phyloP scores from a whole-genome alignment of 768 basidiomycete genomes.

The Lactifluus hygrophoroides region DNA sequence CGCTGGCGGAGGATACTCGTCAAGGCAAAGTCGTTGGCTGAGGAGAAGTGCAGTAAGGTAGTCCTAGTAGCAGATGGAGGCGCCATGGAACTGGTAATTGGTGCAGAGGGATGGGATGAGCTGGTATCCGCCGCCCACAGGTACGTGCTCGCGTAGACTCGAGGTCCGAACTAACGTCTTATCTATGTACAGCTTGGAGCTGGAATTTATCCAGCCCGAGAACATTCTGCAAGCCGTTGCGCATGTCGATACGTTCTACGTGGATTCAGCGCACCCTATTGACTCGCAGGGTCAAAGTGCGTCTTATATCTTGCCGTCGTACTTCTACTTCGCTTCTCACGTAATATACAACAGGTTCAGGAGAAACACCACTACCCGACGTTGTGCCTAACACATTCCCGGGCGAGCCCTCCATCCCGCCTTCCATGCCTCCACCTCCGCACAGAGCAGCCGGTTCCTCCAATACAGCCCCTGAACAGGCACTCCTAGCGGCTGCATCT shows the following conservation, averaged over 20 bases:
- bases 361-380: constrained; percentile 37
- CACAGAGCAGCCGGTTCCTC: background rate
- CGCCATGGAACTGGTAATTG: constrained; percentile 42
- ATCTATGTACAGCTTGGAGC: constrained; percentile 28
- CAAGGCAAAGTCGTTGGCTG: constrained; percentile 41
- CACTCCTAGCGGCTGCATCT: background rate
- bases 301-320: background rate
- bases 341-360: constrained; percentile 4
- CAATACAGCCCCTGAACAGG: background rate
- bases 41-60: constrained; percentile 23
- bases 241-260: constrained; percentile 28
- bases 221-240: constrained; percentile 46
- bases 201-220: constrained; percentile 39
- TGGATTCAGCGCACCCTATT: constrained; percentile 32
- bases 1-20: constrained; percentile 46
- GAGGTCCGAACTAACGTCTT: too few species aligned
- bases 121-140: constrained; percentile 41
- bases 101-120: constrained; percentile 45
- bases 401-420: constrained; percentile 38
- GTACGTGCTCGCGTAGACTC: too few species aligned
- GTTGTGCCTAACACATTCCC: constrained; percentile 45
- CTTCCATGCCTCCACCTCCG: constrained; percentile 18
- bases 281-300: constrained; percentile 12
- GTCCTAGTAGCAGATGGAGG: constrained; percentile 45
- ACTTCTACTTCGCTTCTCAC: background rate